Evolutionary conservation across 2,329 filamentous ascomycete genomes (phyloP), one percentile per base, ranked within the genome.

Genomic region (Diaporthe ampelina): DNA sequence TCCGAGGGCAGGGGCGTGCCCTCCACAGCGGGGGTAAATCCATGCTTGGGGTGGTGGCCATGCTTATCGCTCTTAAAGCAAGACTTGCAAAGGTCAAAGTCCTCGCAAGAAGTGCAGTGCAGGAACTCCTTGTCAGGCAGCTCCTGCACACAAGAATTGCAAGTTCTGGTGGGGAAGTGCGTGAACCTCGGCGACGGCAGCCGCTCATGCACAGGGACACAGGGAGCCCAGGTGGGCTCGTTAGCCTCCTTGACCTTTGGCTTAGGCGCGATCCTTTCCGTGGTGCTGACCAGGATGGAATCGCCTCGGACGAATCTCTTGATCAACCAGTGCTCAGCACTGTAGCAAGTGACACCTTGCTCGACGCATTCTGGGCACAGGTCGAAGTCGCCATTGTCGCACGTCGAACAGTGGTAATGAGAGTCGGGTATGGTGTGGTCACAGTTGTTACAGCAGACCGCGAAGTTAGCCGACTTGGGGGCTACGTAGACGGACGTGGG

Each of bases 321-420:
- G 83, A 98, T 96, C 84, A 99, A 88, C 95, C 95, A 98, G 85
- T 99, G 97, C 76, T 91, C 90, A 40, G 92, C 89, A 73, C 92
- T 92, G 76, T 92, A 90, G 86, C 97, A 99, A 54, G 94, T 90
- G 74, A 93, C 88, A 76, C 95, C 95, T 56, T 88, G 86, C 67
- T 92, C 89, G 63, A 98, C 91, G 80, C 97, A 99, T 8, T 87
- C 83, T 77, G 92, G 89, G 87, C 97, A 99, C 40, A 99, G 90
- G 81, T 99, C 97, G 80, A 95, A 99, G 83, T 99, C 97, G 54
- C 96, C 97, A 73, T 93, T 91, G 77, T 98, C 95, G 81, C 97
- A 99, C 74, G 94, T 94, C 77, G 94, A 94, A 87, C 97, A 99
- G 85, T 99, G 97, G 84, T 94, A 99, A 84, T 99, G 96, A 69